Percentiles rank a stretch among this genome's conserved stretches.
Conservation (phyloP, 1,284 basidiomycete species). For the Tilletiopsis washingtonensis region DNA sequence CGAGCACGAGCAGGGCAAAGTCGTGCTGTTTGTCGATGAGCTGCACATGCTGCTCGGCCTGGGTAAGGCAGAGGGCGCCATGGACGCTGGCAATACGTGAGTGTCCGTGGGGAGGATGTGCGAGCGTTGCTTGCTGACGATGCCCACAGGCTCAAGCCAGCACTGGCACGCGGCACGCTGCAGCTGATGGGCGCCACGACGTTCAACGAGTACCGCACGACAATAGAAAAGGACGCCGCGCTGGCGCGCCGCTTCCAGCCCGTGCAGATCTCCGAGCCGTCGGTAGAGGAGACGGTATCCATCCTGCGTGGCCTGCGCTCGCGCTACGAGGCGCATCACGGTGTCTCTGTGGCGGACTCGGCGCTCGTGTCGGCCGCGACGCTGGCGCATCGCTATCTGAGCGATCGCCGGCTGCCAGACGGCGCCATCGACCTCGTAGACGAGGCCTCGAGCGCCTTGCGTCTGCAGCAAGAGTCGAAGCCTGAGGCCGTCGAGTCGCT, state of each 20-base stretch:
- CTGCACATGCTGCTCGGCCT: constrained; percentile 47
- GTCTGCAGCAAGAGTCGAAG: constrained; percentile 81
- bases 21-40: constrained; percentile 93
- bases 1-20: constrained; percentile 65
- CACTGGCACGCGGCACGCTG: constrained; percentile 70
- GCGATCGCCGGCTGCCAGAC: constrained; percentile 47
- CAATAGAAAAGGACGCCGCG: constrained; percentile 80
- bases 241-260: constrained; percentile 86
- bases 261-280: constrained; percentile 85
- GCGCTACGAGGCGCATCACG: constrained; percentile 57
- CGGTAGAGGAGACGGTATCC: constrained; percentile 80
- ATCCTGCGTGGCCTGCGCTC: constrained; percentile 86
- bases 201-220: constrained; percentile 83
- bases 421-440: constrained; percentile 48
- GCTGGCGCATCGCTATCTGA: constrained; percentile 85
- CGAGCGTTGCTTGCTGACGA: no score
- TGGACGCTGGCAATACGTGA: constrained; percentile 46
- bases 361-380: constrained; percentile 85
- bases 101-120: no score
- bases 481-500: constrained; percentile 76
- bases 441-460: constrained; percentile 59
- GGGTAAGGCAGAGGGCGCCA: constrained; percentile 30
- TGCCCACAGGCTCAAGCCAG: constrained; percentile 48
- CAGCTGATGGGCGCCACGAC: constrained; percentile 89
- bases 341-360: constrained; percentile 72